Percentiles rank a stretch among this genome's conserved stretches.
phyloP scores from a whole-genome alignment of 306 rosid species.

The Quercus gilva region DNA sequence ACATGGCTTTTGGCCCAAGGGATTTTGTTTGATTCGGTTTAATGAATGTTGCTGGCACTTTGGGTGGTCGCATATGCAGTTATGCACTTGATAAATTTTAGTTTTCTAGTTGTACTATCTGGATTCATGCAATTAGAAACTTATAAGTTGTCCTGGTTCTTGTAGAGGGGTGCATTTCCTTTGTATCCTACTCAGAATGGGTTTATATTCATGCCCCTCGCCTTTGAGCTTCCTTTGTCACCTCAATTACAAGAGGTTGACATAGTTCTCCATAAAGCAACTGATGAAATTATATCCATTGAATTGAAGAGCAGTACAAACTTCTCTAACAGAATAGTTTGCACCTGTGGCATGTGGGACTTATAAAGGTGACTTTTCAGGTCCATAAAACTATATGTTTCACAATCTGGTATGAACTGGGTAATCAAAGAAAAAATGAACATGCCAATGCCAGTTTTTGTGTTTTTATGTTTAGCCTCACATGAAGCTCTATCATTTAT shows the following conservation, averaged over 20 bases:
- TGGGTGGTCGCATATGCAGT: too few species aligned
- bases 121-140: too few species aligned
- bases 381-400: neutral
- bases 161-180: slow-evolving; percentile 91
- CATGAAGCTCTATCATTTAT: neutral
- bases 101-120: too few species aligned
- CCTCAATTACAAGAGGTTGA: slow-evolving; percentile 77
- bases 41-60: too few species aligned
- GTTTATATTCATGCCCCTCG: slow-evolving; percentile 76
- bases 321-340: slow-evolving; percentile 33
- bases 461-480: neutral
- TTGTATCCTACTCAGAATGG: slow-evolving; percentile 69
- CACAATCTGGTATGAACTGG: neutral
- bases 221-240: slow-evolving; percentile 60
- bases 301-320: slow-evolving; percentile 31
- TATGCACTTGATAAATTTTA: too few species aligned
- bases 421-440: neutral
- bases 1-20: too few species aligned
- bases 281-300: slow-evolving; percentile 73
- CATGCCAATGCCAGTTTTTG: neutral
- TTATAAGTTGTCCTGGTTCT: neutral
- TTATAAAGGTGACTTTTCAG: slow-evolving; percentile 38
- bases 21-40: too few species aligned
- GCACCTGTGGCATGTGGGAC: slow-evolving; percentile 63
- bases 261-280: slow-evolving; percentile 81